These are phyloP conservation scores for Penicillium bovifimosum DNA, from an alignment of 495 filamentous ascomycete species.

Conservation along the genomic window DNA sequence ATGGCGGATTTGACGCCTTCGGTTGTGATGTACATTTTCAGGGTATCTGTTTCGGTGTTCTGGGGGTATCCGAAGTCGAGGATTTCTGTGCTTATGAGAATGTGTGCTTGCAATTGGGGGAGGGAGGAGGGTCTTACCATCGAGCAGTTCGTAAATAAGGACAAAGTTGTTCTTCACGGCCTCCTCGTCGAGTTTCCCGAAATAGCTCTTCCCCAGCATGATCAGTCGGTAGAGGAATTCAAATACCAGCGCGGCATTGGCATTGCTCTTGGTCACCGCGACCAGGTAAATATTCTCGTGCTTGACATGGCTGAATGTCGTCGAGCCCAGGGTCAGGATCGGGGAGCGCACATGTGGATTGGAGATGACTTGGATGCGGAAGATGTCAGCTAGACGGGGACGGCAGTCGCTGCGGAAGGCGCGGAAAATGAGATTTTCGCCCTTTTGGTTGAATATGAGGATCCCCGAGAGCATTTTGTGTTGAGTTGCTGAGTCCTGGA, in stretches of 20 bases:
- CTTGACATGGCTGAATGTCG: slow-evolving; percentile 98
- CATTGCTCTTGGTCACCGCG: slow-evolving; percentile 97
- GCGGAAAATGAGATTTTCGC: slow-evolving; percentile 98
- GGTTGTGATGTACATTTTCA: slow-evolving; percentile 99
- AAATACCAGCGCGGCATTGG: slow-evolving; percentile 97
- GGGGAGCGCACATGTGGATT: slow-evolving; percentile 97
- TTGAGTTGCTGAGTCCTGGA: neutral
- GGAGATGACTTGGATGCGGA: slow-evolving; percentile 99
- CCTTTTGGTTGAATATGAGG: slow-evolving; percentile 98
- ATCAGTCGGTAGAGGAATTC: slow-evolving; percentile 95
- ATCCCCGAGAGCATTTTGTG: slow-evolving; percentile 88
- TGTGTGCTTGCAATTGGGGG: too few species aligned
- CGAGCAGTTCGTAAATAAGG: slow-evolving; percentile 93
- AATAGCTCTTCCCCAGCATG: slow-evolving; percentile 87
- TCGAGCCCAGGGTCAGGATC: slow-evolving; percentile 94
- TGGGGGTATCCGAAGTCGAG: slow-evolving; percentile 99
- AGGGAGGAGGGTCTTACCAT: too few species aligned
- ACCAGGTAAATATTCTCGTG: slow-evolving; percentile 99
- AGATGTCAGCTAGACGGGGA: slow-evolving; percentile 94
- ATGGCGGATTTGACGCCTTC: slow-evolving; percentile 97
- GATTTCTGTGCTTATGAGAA: too few species aligned
- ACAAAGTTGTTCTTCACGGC: slow-evolving; percentile 99
- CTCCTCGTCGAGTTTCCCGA: slow-evolving; percentile 99
- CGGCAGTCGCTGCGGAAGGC: slow-evolving; percentile 97
- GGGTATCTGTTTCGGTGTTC: slow-evolving; percentile 96